phyloP scores from a whole-genome alignment of 805 yeast species.

The Wickerhamiella sorbophila region DNA sequence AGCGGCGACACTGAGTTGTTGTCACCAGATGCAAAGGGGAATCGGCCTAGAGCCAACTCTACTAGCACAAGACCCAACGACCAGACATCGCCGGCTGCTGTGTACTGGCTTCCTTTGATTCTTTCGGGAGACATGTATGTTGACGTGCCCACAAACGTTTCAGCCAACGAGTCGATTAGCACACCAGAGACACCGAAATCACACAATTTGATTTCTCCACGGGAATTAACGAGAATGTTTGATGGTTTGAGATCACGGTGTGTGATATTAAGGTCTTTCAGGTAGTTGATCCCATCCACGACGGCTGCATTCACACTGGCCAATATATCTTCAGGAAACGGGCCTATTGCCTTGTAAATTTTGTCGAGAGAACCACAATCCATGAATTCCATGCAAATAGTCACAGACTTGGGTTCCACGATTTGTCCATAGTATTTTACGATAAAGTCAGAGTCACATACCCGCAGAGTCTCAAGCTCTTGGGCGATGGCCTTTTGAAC shows the following conservation, averaged over 20 bases:
- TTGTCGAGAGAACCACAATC: slow-evolving; percentile 88
- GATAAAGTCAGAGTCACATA: slow-evolving; percentile 66
- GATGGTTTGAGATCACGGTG: slow-evolving; percentile 96
- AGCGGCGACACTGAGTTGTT: slow-evolving; percentile 35
- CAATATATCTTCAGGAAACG: slow-evolving; percentile 52
- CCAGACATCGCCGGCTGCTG: slow-evolving; percentile 97
- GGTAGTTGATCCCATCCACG: slow-evolving; percentile 63
- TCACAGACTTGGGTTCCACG: slow-evolving; percentile 53
- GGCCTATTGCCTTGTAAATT: slow-evolving; percentile 46
- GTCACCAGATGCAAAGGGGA: slow-evolving; percentile 39
- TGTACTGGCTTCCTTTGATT: slow-evolving; percentile 85
- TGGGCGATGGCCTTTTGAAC: slow-evolving; percentile 74
- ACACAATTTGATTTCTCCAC: slow-evolving; percentile 80
- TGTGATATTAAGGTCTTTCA: slow-evolving; percentile 75
- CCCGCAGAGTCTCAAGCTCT: slow-evolving; percentile 82
- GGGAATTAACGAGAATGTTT: slow-evolving; percentile 74
- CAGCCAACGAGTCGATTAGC: slow-evolving; percentile 84
- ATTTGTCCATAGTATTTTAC: slow-evolving; percentile 88
- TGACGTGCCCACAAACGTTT: slow-evolving; percentile 95
- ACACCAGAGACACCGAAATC: slow-evolving; percentile 96
- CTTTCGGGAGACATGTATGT: slow-evolving; percentile 97
- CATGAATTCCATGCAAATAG: slow-evolving; percentile 90
- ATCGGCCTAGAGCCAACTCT: slow-evolving; percentile 74
- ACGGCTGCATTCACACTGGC: slow-evolving; percentile 65
- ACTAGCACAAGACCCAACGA: slow-evolving; percentile 81